phyloP scores from a whole-genome alignment of 164 flowering plant species.

The Warburgia ugandensis region DNA sequence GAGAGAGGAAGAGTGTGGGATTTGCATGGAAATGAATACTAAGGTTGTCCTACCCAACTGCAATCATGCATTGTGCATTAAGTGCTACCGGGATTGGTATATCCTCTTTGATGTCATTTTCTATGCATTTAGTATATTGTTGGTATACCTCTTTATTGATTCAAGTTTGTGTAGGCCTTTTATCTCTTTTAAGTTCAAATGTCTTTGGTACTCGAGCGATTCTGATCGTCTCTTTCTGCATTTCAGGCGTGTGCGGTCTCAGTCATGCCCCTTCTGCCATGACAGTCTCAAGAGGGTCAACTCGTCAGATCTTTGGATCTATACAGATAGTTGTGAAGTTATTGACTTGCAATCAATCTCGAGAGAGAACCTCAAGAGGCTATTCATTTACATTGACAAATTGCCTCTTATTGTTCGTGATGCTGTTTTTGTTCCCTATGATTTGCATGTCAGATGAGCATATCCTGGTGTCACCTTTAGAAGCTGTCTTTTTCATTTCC shows the following conservation, averaged over 20 bases:
- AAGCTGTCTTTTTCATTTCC: no score
- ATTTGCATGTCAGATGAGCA: slow-evolving; percentile 41
- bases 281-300: slow-evolving; percentile 68
- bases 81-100: slow-evolving; percentile 77
- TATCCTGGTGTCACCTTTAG: no score
- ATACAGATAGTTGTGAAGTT: slow-evolving; percentile 41
- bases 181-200: no score
- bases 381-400: slow-evolving; percentile 62
- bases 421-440: slow-evolving; percentile 36
- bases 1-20: slow-evolving; percentile 88
- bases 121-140: no score
- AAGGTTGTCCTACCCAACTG: slow-evolving; percentile 79
- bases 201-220: no score
- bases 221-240: no score
- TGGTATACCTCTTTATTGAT: no score
- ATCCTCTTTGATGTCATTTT: no score
- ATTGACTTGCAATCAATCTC: slow-evolving; percentile 41
- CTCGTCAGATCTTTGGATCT: slow-evolving; percentile 82
- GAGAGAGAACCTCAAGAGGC: slow-evolving; percentile 61
- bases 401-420: slow-evolving; percentile 67
- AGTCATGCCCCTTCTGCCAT: slow-evolving; percentile 90
- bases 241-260: slow-evolving; percentile 72
- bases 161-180: no score
- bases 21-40: slow-evolving; percentile 77
- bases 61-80: slow-evolving; percentile 71